A percentile compares a stretch with the other conserved stretches of the same genome.
phyloP scores from a whole-genome alignment of 805 yeast species.

The Phaffomyces opuntiae region DNA sequence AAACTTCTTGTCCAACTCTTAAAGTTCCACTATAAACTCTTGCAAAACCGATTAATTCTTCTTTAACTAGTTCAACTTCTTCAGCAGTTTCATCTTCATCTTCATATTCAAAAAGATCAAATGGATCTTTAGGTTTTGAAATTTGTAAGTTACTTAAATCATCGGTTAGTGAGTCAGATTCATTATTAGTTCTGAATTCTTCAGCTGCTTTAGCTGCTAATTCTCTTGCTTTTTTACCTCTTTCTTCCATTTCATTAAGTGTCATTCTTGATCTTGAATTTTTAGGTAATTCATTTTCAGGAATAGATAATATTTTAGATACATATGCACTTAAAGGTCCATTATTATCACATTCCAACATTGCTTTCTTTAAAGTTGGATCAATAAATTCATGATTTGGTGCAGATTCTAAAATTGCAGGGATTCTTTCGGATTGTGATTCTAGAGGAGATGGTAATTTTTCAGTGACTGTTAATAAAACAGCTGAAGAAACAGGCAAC shows the following conservation, averaged over 20 bases:
- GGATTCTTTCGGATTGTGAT: slow-evolving; percentile 71
- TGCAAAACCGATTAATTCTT: slow-evolving; percentile 79
- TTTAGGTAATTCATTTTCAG: slow-evolving; percentile 72
- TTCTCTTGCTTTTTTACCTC: slow-evolving; percentile 57
- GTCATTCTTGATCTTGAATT: slow-evolving; percentile 33
- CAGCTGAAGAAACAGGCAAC: slow-evolving; percentile 87
- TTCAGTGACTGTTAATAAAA: slow-evolving; percentile 77
- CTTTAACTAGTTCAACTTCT: slow-evolving; percentile 36
- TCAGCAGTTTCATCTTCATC: slow-evolving; percentile 47
- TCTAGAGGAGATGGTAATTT: slow-evolving; percentile 74
- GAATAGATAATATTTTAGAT: slow-evolving; percentile 83
- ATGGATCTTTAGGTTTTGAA: slow-evolving; percentile 29
- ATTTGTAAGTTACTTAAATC: slow-evolving; percentile 10
- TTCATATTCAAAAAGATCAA: slow-evolving; percentile 39
- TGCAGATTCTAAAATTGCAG: slow-evolving; percentile 54
- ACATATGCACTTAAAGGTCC: slow-evolving; percentile 74
- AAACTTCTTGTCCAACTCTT: slow-evolving; percentile 63
- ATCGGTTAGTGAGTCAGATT: slow-evolving; percentile 14
- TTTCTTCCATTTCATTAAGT: slow-evolving; percentile 53
- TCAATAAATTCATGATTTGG: slow-evolving; percentile 47
- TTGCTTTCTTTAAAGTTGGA: slow-evolving; percentile 40
- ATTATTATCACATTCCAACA: slow-evolving; percentile 58
- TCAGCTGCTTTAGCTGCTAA: slow-evolving; percentile 66
- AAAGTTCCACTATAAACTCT: slow-evolving; percentile 85
- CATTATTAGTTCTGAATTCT: slow-evolving; percentile 27